Evolutionary conservation across 2,329 filamentous ascomycete species (phyloP), one percentile per base, ranked within the genome.

Genomic region (Colletotrichum cuscutae): DNA sequence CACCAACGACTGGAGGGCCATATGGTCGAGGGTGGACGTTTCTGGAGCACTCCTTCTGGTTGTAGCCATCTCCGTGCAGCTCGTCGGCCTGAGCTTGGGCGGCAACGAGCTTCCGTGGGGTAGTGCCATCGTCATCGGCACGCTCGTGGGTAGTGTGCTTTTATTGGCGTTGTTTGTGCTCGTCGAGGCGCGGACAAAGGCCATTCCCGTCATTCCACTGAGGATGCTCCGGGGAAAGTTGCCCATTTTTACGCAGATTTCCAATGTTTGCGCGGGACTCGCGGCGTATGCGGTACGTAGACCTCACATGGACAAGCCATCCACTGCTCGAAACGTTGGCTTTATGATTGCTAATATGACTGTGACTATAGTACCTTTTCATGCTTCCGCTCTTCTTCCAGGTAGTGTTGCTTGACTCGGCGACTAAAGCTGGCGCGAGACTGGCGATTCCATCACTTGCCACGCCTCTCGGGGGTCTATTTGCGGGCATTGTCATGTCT

Each of bases 361-460:
- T 13, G 24, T 9, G 26, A 13, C 2, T 13, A 12, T 56, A 88
- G 86, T 89, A 93, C 75, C 83, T 93, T 19, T 94, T 94, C 82
- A 92, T 92, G 77, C 86, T 92, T 0, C 92, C 92, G 0, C 82
- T 94, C 5, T 94, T 92, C 82, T 94, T 93, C 78, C 91, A 93
- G 76, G 89, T 89, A 0, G 90, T 93, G 7, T 85, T 92, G 3
- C 81, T 89, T 2, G 91, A 93, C 72, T 89, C 89, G 0, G 89
- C 92, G 0, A 90, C 91, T 0, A 85, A 86, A 15, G 92, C 92
- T 0, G 92, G 92, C 1, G 86, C 90, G 6, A 88, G 91, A 1
- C 87, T 94, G 7, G 87, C 90, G 0, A 87, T 91, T 1, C 89
- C 92, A 1, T 92, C 90, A 0, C 77, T 93, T 11, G 90, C 88